Evolutionary conservation across 371 early-diverging fungal genomes (phyloP), one percentile per base, ranked within the genome.

Genomic region (Fennellomyces sp.): DNA sequence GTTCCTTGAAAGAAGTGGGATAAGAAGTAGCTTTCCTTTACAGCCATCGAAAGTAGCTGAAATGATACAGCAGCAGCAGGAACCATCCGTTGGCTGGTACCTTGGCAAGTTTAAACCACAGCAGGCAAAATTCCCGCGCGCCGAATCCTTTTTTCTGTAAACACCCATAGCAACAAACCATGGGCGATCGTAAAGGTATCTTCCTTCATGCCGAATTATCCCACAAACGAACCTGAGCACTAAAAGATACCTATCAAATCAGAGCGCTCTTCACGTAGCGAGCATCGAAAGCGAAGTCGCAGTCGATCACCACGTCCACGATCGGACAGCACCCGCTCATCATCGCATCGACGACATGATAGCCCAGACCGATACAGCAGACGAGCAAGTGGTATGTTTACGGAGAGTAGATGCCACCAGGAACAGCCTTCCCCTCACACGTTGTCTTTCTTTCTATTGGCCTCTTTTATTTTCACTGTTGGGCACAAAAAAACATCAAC

Each of bases 271-370:
- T 50, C 30, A 30, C 15, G 23, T 7, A 50, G 51, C 21, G 45
- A 45, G 1, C 45, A 23, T 39, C 55, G 39, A 26, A 39, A 36
- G 7, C 48, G 60, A 27, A 52, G 52, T 11, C 60, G 60, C 31
- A 60, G 60, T 36, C 51, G 52, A 17, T 60, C 60, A 12, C 60
- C 60, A 15, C 60, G 38, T 60, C 60, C 45, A 2, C 45, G 45
- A 45, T 45, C 45, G n/a, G 45, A 45, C 6, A 33, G 58, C 21
- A 21, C 58, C 23, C 60, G 60, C 39, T 60, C 60, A 15, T 23
- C 27, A 17, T 60, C 60, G 23, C 51, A 33, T 31, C 52, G 28
- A 28, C 52, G 60, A 27, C 42, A 60, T 33, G 38, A 60, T 17
- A 54, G 55, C n/a, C 38, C 15, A 23, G 55, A 54, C 17, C 23